Percentiles rank a stretch among this genome's conserved stretches.
These are phyloP conservation scores for Pleodorina starrii DNA, from an alignment of 139 green algal species.

Conservation along the genomic window DNA sequence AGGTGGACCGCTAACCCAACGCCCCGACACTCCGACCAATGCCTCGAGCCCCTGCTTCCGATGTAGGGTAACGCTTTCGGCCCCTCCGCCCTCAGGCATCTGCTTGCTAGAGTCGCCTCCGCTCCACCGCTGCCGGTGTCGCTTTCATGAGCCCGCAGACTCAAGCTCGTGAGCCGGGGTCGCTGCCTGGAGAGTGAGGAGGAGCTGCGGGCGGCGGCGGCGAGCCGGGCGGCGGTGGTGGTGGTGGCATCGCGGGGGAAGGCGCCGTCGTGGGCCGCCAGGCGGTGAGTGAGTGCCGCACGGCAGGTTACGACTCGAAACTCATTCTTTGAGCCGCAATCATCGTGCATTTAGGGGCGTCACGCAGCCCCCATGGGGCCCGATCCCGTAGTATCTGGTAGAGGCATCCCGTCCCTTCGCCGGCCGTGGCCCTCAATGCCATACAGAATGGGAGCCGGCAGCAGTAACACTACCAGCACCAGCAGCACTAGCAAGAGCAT, in stretches of 20 bases:
- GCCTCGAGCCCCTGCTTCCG: neutral
- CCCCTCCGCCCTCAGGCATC: neutral
- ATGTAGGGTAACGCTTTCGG: neutral
- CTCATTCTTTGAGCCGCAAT: too few species aligned
- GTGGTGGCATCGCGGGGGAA: constrained; percentile 1
- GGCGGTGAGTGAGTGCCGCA: too few species aligned
- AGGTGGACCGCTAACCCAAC: neutral
- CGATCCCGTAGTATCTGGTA: too few species aligned
- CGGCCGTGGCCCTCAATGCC: too few species aligned
- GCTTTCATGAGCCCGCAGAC: neutral
- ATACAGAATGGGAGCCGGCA: too few species aligned
- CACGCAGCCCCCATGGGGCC: too few species aligned
- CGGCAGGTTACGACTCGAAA: too few species aligned
- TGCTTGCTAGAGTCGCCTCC: neutral
- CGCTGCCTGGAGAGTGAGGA: constrained; percentile 19
- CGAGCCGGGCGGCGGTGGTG: neutral
- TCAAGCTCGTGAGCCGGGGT: constrained; percentile 12
- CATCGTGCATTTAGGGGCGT: too few species aligned
- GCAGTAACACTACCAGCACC: too few species aligned
- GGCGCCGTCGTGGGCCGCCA: too few species aligned
- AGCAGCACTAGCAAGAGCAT: too few species aligned
- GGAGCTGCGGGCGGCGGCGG: neutral
- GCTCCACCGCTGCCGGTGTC: neutral
- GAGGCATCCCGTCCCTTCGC: too few species aligned
- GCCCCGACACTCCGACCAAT: neutral